Conservation (phyloP, 148 eudicot species). For the Rhododendron henanense region DNA sequence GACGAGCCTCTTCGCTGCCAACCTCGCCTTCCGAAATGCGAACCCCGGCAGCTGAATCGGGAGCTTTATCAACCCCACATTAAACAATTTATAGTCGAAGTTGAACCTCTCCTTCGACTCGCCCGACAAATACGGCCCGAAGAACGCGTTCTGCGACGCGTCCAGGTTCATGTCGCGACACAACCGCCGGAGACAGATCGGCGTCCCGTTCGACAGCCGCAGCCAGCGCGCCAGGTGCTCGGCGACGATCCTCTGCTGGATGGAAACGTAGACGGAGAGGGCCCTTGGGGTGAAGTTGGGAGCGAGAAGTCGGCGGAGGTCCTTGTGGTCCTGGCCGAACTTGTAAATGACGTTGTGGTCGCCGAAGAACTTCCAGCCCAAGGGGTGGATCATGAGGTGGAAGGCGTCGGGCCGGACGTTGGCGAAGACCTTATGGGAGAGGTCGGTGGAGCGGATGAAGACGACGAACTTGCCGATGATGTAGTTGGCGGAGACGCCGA, state of each 20-base stretch:
- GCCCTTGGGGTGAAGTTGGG: conserved; percentile 86
- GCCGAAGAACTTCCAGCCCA: conserved; percentile 69
- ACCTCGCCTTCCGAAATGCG: conserved; percentile 63
- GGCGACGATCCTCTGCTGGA: conserved; percentile 52
- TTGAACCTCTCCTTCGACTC: conserved; percentile 41
- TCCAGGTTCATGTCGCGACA: conserved; percentile 82
- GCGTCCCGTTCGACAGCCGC: neutral
- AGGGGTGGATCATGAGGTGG: conserved; percentile 80
- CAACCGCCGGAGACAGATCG: conserved; percentile 43
- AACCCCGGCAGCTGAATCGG: conserved; percentile 78
- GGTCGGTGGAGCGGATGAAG: conserved; percentile 50
- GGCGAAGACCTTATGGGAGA: conserved; percentile 61
- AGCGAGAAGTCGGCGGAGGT: conserved; percentile 71
- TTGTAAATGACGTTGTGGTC: conserved; percentile 74
- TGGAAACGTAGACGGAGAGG: conserved; percentile 45
- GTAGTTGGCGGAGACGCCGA: conserved; percentile 72
- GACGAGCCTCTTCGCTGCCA: conserved; percentile 53
- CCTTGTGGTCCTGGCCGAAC: conserved; percentile 81
- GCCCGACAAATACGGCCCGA: conserved; percentile 47
- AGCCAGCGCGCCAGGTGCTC: conserved; percentile 41
- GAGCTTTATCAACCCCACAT: conserved; percentile 65
- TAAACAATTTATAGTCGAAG: conserved; percentile 57
- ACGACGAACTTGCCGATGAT: conserved; percentile 52
- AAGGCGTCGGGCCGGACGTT: conserved; percentile 76
- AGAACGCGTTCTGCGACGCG: conserved; percentile 79